Evolutionary conservation across 1,284 basidiomycete species (phyloP), one percentile per base, ranked within the genome.

Genomic region (Ceratobasidium sp.): DNA sequence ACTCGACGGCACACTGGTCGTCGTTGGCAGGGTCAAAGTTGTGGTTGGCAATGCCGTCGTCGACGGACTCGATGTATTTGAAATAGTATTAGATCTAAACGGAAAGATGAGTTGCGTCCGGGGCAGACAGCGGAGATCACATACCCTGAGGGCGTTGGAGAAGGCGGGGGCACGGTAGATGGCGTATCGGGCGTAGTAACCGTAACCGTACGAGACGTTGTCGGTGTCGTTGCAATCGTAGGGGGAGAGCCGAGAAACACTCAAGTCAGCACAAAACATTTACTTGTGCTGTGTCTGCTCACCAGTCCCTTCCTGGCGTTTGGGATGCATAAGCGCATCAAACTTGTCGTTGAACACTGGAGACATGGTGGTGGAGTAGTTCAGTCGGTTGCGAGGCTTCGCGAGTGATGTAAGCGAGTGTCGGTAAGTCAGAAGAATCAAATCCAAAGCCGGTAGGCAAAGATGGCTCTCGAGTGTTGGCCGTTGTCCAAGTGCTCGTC

Each of bases 401-500:
- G 62, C 62, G 62, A 54, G 62, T 65, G 62, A 38, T 49, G 43
- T 65, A 65, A 65, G 50, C 58, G 62, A 65, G 62, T 65, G 62
- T 65, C 62, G 62, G 62, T 49, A 45, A 25, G 40, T 52, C 31
- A 35, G 31, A 3, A 42, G 25, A 58, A 25, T 52, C 31, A 34
- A 40, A 25, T 17, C 12, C 17, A 56, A 13, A 56, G n/a, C 27
- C 29, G 58, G 50, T 35, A 42, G 35, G 32, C 10, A 40, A 10
- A 40, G 38, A 32, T 47, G 50, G 47, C 6, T 31, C 22, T 4
- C 27, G 20, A 42, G 34, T 13, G 27, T 31, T 35, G 17, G 22
- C 29, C 47, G 27, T 20, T 50, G 49, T 65, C 15, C 32, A 13
- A 29, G 62, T 29, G 49, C 49, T 65, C 50, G 62, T 65, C 62